Conservation (phyloP, 495 filamentous ascomycete species). For the Aspergillus avenaceus region DNA sequence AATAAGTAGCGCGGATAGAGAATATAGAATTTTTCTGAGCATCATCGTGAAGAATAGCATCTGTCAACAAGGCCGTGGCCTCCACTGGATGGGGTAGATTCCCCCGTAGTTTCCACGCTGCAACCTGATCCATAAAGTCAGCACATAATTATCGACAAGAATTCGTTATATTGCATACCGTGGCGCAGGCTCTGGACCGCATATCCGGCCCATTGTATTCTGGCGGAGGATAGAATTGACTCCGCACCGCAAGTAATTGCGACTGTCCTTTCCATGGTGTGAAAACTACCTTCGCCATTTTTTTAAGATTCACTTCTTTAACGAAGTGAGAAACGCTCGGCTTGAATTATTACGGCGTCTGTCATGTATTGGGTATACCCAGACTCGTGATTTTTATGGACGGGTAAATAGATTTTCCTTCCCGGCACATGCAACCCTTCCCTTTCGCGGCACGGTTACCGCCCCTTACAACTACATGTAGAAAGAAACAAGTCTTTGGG, state of each 20-base stretch:
- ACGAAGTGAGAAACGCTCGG: background rate
- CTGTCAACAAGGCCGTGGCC: slow-evolving; percentile 71
- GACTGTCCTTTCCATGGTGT: slow-evolving; percentile 70
- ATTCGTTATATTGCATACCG: slow-evolving; percentile 29
- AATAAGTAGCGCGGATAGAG: slow-evolving; percentile 53
- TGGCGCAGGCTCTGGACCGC: slow-evolving; percentile 42
- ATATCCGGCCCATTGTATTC: slow-evolving; percentile 32
- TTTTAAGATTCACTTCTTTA: background rate
- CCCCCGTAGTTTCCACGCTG: slow-evolving; percentile 60
- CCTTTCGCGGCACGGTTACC: no score
- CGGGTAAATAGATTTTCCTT: slow-evolving; percentile 19
- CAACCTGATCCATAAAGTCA: slow-evolving; percentile 30
- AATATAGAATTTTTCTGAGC: slow-evolving; percentile 47
- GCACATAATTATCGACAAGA: background rate
- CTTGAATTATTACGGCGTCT: background rate
- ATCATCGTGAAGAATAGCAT: slow-evolving; percentile 67
- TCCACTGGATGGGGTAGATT: slow-evolving; percentile 78
- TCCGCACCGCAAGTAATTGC: slow-evolving; percentile 64
- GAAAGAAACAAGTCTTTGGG: background rate
- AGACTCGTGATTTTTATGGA: slow-evolving; percentile 16
- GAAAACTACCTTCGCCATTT: slow-evolving; percentile 71
- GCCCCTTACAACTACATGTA: background rate
- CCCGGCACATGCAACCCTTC: no score
- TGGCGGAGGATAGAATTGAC: slow-evolving; percentile 57
- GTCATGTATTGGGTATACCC: background rate